Percentiles rank a stretch among this genome's conserved stretches.
Evolutionary conservation across 1,284 basidiomycete genomes (phyloP).

Genomic region (Moesziomyces aphidis): DNA sequence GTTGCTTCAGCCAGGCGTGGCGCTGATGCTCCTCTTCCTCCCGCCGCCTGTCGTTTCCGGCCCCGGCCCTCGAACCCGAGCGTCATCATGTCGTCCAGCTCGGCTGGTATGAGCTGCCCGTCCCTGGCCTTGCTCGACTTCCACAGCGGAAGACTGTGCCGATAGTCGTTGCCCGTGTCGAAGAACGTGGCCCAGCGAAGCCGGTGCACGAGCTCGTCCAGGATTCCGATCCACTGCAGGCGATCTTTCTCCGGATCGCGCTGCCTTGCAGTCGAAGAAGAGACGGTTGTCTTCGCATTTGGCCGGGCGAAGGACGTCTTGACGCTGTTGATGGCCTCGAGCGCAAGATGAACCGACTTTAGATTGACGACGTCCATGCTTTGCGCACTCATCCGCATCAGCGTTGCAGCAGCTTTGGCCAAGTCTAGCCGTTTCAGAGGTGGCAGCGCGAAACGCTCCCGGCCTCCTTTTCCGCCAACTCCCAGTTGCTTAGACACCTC

Average conservation of each 20-base stretch:
- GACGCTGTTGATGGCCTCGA: conserved; percentile 9
- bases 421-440: conserved; percentile 5
- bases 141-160: conserved; percentile 27
- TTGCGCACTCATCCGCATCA: conserved; percentile 21
- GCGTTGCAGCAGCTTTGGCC: conserved; percentile 11
- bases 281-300: not conserved
- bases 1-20: conserved; percentile 6
- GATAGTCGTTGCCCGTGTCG: conserved; percentile 35
- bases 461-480: not conserved
- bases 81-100: conserved; percentile 26
- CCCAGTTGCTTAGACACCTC: not conserved
- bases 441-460: not conserved
- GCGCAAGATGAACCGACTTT: conserved; percentile 13
- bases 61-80: conserved; percentile 2
- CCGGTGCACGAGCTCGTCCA: conserved; percentile 33
- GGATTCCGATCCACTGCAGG: conserved; percentile 12
- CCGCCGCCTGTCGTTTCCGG: not conserved
- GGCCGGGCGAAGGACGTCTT: not conserved
- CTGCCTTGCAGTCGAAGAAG: not conserved
- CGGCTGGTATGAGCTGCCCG: conserved; percentile 21
- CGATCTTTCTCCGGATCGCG: conserved; percentile 7
- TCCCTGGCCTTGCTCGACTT: conserved; percentile 13
- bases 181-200: conserved; percentile 37
- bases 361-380: conserved; percentile 32
- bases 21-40: conserved; percentile 9